A percentile compares a stretch with the other conserved stretches of the same genome.
Conservation (phyloP, 2,329 filamentous ascomycete genomes). For the Nothophoma quercina region DNA sequence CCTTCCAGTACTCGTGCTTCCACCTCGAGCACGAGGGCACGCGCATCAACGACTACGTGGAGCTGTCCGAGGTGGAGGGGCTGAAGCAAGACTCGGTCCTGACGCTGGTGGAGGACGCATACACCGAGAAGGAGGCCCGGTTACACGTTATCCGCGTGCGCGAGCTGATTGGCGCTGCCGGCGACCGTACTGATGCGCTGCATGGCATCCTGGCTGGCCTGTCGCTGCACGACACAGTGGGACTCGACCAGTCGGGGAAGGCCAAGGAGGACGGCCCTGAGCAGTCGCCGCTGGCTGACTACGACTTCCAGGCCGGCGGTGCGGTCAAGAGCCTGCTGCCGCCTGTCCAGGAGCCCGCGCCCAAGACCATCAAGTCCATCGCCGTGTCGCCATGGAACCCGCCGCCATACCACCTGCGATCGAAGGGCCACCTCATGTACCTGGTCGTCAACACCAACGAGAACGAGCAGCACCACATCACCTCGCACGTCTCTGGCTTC, state of each 20-base stretch:
- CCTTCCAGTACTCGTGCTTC: slow-evolving; percentile 98
- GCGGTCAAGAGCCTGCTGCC: slow-evolving; percentile 77
- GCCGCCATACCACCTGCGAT: slow-evolving; percentile 86
- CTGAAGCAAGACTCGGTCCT: slow-evolving; percentile 81
- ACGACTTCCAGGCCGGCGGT: slow-evolving; percentile 76
- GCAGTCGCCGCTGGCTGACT: slow-evolving; percentile 65
- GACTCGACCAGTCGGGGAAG: slow-evolving; percentile 49
- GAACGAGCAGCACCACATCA: slow-evolving; percentile 93
- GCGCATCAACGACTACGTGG: slow-evolving; percentile 93
- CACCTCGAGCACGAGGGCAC: slow-evolving; percentile 90
- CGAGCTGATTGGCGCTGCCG: slow-evolving; percentile 91
- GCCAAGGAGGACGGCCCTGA: slow-evolving; percentile 42
- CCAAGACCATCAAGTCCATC: slow-evolving; percentile 90
- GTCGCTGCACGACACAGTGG: slow-evolving; percentile 85
- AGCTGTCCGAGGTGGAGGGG: slow-evolving; percentile 86
- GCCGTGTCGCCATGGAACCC: slow-evolving; percentile 96
- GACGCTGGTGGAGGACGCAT: slow-evolving; percentile 87
- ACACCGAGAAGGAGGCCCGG: slow-evolving; percentile 97
- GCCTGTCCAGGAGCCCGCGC: slow-evolving; percentile 68
- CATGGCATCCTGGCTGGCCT: slow-evolving; percentile 85
- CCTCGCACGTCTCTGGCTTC: slow-evolving; percentile 91
- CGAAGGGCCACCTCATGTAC: slow-evolving; percentile 92
- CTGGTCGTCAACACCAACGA: slow-evolving; percentile 89
- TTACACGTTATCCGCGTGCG: slow-evolving; percentile 91
- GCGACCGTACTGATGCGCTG: slow-evolving; percentile 84